phyloP scores from a whole-genome alignment of 805 yeast genomes.

The Candida ficus region DNA sequence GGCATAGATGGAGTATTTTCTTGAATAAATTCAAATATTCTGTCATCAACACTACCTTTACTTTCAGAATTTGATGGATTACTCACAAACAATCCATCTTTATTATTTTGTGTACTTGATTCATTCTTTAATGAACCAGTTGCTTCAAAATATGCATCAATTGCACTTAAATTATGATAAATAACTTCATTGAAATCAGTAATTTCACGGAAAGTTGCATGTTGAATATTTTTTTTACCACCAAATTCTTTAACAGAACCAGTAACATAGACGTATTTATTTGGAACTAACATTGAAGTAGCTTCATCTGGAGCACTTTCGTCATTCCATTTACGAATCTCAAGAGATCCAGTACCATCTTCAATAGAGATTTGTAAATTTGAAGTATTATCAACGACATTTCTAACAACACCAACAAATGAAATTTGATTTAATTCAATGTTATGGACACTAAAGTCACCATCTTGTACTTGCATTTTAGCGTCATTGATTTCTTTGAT shows the following conservation, averaged over 20 bases:
- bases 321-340: slow-evolving; percentile 60
- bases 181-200: slow-evolving; percentile 63
- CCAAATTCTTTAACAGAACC: slow-evolving; percentile 56
- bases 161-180: slow-evolving; percentile 63
- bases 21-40: slow-evolving; percentile 42
- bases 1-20: slow-evolving; percentile 52
- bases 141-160: slow-evolving; percentile 49
- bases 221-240: slow-evolving; percentile 59
- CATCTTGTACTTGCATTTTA: slow-evolving; percentile 57
- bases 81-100: slow-evolving; percentile 38
- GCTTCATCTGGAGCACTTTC: slow-evolving; percentile 33
- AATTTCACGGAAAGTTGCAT: slow-evolving; percentile 52
- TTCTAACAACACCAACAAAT: slow-evolving; percentile 67
- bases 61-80: slow-evolving; percentile 30
- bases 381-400: slow-evolving; percentile 52
- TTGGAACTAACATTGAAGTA: slow-evolving; percentile 33
- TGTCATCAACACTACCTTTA: slow-evolving; percentile 33
- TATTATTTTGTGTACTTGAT: not conserved
- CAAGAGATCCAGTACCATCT: slow-evolving; percentile 71
- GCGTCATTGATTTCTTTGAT: slow-evolving; percentile 66
- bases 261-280: slow-evolving; percentile 56
- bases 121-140: slow-evolving; percentile 36
- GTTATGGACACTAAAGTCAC: slow-evolving; percentile 54
- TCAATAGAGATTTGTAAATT: slow-evolving; percentile 57
- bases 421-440: slow-evolving; percentile 59